A percentile compares a stretch with the other conserved stretches of the same genome.
These are phyloP conservation scores for Fistulifera pelliculosa DNA, from an alignment of 108 stramenopile genomes.

Conservation along the genomic window DNA sequence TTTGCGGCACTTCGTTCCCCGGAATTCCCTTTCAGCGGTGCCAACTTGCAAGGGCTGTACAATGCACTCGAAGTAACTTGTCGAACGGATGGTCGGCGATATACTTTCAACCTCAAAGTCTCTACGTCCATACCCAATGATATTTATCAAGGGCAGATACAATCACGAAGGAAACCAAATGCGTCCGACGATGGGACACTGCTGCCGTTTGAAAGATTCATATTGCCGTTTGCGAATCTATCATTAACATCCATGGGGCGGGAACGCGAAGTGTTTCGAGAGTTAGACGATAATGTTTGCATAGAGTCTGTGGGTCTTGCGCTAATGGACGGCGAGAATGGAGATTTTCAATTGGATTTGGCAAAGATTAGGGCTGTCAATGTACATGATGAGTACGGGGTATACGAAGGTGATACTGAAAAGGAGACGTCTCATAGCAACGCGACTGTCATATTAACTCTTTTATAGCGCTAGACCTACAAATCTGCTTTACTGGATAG, in stretches of 20 bases:
- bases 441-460: too few species aligned
- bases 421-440: too few species aligned
- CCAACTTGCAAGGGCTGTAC: constrained; percentile 54
- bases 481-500: too few species aligned
- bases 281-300: constrained; percentile 44
- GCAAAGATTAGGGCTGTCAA: constrained; percentile 70
- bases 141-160: constrained; percentile 70
- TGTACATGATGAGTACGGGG: constrained; percentile 18
- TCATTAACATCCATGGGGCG: constrained; percentile 51
- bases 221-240: constrained; percentile 64
- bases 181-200: not conserved
- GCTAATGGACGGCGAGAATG: constrained; percentile 74
- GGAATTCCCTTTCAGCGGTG: constrained; percentile 59
- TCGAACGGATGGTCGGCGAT: constrained; percentile 67
- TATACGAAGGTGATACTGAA: constrained; percentile 10
- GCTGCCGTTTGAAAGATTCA: constrained; percentile 18
- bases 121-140: constrained; percentile 70
- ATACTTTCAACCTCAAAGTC: constrained; percentile 65
- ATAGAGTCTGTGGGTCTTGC: constrained; percentile 72
- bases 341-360: constrained; percentile 72
- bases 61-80: constrained; percentile 69
- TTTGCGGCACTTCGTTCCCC: constrained; percentile 75
- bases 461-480: too few species aligned
- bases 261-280: constrained; percentile 44
- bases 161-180: constrained; percentile 8